phyloP scores from a whole-genome alignment of 2,329 filamentous ascomycete species.

The Colletotrichum tanaceti region DNA sequence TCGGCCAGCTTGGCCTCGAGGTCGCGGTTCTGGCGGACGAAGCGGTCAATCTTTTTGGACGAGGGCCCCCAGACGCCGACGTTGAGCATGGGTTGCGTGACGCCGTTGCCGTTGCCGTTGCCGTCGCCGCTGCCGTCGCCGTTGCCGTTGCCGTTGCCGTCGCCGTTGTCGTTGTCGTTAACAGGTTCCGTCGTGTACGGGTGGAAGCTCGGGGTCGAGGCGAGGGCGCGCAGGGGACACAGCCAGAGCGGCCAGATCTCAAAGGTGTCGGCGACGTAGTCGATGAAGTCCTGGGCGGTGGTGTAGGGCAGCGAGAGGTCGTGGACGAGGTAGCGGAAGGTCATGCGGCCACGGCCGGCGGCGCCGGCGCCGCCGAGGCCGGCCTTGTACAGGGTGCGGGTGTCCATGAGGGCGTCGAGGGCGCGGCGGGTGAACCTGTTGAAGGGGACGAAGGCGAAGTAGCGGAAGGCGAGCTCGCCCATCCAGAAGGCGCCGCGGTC shows the following conservation, averaged over 20 bases:
- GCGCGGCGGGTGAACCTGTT: slow-evolving; percentile 70
- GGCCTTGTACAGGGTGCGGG: slow-evolving; percentile 73
- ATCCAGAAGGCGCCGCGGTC: slow-evolving; percentile 78
- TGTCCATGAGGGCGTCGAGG: slow-evolving; percentile 72
- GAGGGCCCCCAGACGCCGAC: slow-evolving; percentile 72
- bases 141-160: too few species aligned
- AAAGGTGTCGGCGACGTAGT: slow-evolving; percentile 59
- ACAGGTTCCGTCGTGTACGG: slow-evolving; percentile 31
- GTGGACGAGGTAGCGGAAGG: slow-evolving; percentile 72
- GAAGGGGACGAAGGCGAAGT: slow-evolving; percentile 71
- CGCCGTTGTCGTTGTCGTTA: neutral
- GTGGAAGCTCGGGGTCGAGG: slow-evolving; percentile 44
- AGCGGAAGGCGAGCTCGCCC: slow-evolving; percentile 70
- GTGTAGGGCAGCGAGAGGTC: slow-evolving; percentile 67
- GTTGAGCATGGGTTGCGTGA: slow-evolving; percentile 56
- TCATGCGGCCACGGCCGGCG: slow-evolving; percentile 61
- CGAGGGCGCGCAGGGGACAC: slow-evolving; percentile 62
- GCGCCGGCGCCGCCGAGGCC: slow-evolving; percentile 71
- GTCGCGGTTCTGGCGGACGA: slow-evolving; percentile 66
- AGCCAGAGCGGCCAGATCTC: slow-evolving; percentile 68
- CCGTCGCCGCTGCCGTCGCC: too few species aligned
- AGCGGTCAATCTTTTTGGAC: slow-evolving; percentile 55
- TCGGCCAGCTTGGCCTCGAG: slow-evolving; percentile 70
- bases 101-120: too few species aligned
- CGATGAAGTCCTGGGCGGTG: slow-evolving; percentile 56